These are phyloP conservation scores for Diaporthe vaccinii DNA, from an alignment of 2,329 filamentous ascomycete species.

Conservation along the genomic window DNA sequence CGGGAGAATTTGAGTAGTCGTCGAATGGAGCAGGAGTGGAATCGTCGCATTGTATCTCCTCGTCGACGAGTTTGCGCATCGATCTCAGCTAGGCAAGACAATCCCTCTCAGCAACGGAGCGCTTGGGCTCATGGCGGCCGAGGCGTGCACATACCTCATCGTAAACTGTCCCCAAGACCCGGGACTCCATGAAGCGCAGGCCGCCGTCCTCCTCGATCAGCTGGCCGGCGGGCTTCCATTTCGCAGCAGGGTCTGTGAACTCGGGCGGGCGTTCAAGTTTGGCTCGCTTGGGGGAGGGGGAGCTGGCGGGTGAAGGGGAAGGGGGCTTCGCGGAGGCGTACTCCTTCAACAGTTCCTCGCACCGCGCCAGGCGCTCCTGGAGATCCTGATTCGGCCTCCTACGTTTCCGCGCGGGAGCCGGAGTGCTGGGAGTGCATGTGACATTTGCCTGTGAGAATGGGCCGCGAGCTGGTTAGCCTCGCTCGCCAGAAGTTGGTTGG, in stretches of 20 bases:
- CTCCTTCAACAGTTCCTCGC: conserved; percentile 70
- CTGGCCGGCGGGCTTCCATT: conserved; percentile 64
- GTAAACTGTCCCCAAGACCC: conserved; percentile 66
- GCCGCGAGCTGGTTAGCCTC: conserved; percentile 5
- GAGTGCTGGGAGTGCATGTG: conserved; percentile 70
- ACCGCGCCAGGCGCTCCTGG: conserved; percentile 70
- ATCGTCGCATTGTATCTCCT: conserved; percentile 54
- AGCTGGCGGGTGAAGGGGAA: conserved; percentile 42
- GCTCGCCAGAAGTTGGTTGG: conserved; percentile 9
- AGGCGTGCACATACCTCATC: conserved; percentile 60
- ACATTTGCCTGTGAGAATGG: conserved; percentile 64
- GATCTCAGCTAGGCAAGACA: conserved; percentile 61
- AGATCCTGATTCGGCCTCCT: conserved; percentile 72
- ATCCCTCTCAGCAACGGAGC: conserved; percentile 38
- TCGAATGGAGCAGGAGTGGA: conserved; percentile 37
- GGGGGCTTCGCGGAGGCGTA: conserved; percentile 60
- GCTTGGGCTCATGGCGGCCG: background rate
- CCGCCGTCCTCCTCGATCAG: conserved; percentile 68
- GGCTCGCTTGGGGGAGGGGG: conserved; percentile 35
- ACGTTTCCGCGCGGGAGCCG: conserved; percentile 71
- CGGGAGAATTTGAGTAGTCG: conserved; percentile 53
- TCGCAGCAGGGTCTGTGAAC: conserved; percentile 50
- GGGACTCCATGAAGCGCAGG: conserved; percentile 70
- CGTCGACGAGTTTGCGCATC: conserved; percentile 71
- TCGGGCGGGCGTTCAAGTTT: conserved; percentile 43